Conservation (phyloP, 257 asterid species). For the Solanum etuberosum region DNA sequence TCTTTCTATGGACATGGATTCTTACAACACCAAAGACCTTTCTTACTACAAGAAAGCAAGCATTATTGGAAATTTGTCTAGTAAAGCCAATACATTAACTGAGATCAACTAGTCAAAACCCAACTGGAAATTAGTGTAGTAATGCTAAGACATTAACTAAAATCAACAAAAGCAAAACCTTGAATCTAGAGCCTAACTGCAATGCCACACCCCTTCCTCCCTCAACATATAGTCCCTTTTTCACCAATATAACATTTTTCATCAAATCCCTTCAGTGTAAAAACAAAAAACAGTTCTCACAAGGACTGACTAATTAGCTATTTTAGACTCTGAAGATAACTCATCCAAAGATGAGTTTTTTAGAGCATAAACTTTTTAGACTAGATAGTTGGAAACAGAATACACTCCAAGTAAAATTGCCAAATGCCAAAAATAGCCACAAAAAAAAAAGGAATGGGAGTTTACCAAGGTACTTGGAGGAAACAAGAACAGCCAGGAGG, state of each 20-base stretch:
- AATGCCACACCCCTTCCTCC: neutral
- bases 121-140: neutral
- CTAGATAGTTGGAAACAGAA: neutral
- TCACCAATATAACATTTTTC: neutral
- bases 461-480: conserved; percentile 48
- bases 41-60: neutral
- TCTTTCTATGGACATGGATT: neutral
- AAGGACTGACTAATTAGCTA: neutral
- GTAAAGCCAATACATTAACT: neutral
- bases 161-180: neutral
- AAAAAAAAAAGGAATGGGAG: neutral
- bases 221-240: neutral
- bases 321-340: neutral
- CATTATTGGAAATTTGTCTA: neutral
- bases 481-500: conserved; percentile 25
- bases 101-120: neutral
- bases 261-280: neutral
- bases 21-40: neutral
- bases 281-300: neutral
- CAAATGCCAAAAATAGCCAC: neutral
- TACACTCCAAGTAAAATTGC: neutral
- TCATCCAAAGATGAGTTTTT: neutral
- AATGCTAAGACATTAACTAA: neutral
- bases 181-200: neutral
- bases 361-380: neutral